Evolutionary conservation across 2,329 filamentous ascomycete species (phyloP), one percentile per base, ranked within the genome.

Genomic region (Pseudocercospora musae): DNA sequence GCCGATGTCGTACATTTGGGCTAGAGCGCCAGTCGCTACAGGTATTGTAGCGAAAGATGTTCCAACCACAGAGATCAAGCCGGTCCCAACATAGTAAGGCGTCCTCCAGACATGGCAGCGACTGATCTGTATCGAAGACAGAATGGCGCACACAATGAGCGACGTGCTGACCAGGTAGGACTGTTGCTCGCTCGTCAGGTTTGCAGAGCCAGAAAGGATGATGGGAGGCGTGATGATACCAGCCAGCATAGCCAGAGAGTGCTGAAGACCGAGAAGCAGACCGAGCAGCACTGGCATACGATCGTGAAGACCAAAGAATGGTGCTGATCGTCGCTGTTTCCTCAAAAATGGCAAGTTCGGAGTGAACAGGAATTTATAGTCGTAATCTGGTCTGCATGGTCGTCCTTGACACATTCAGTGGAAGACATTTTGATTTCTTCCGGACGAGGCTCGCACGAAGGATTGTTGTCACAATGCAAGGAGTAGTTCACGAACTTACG

Each of bases 311-410:
- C 90, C 91, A 71, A 94, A 95, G 76, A 96, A 95, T 0, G 91
- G 91, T 31, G 89, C 86, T n/a, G 82, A 79, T 66, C 80, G 78
- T 15, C 79, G 79, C 8, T 75, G 71, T 74, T 84, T 86, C 72
- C 84, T 87, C 82, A 95, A 87, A 76, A 96, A 96, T 0, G 93
- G 93, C 21, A 96, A 77, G 68, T 90, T 92, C 1, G 84, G 90
- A 21, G 80, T 86, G 81, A 97, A 96, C 44, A 97, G 87, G 72
- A 92, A 95, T 37, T 76, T 90, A 83, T 97, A 97, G 82, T 97
- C 90, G 77, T 97, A 97, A 83, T 83, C 55, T 70, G 75, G 70
- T 83, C 79, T 25, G 78, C 78, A 55, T 73, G 65, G 57, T 78
- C 76, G 58, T 77, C 76, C 69, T 78, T 79, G 52, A 73, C 69